Percentiles rank a stretch among this genome's conserved stretches.
phyloP scores from a whole-genome alignment of 495 filamentous ascomycete genomes.

The Penicillium canescens region DNA sequence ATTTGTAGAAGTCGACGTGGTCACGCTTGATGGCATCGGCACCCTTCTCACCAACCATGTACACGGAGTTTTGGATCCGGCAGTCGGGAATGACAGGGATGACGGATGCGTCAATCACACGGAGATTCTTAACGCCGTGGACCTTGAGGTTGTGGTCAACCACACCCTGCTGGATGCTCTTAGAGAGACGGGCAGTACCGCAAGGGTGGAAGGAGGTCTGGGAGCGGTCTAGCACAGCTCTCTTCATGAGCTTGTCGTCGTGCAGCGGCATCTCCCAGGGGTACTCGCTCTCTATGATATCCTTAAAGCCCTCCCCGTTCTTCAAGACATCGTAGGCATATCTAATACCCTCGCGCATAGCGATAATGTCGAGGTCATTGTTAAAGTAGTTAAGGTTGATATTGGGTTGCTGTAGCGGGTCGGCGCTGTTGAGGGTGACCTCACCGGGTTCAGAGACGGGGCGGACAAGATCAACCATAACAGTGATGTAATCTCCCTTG shows the following conservation, averaged over 20 bases:
- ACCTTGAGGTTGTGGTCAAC: slow-evolving; percentile 55
- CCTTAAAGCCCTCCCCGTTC: slow-evolving; percentile 54
- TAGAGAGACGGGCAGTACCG: slow-evolving; percentile 51
- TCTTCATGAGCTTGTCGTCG: slow-evolving; percentile 54
- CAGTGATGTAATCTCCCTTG: slow-evolving; percentile 49
- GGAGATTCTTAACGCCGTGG: slow-evolving; percentile 50
- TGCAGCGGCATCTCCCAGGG: slow-evolving; percentile 58
- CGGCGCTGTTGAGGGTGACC: slow-evolving; percentile 51
- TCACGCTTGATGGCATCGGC: slow-evolving; percentile 11
- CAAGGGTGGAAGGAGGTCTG: slow-evolving; percentile 61
- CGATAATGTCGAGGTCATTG: slow-evolving; percentile 53
- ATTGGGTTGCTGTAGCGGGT: slow-evolving; percentile 51
- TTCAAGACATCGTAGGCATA: slow-evolving; percentile 54
- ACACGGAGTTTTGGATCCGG: slow-evolving; percentile 48
- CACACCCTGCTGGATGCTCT: slow-evolving; percentile 50
- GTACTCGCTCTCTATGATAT: slow-evolving; percentile 53
- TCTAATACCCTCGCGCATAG: slow-evolving; percentile 55
- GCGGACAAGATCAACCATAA: slow-evolving; percentile 59
- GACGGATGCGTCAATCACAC: slow-evolving; percentile 43
- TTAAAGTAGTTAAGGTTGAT: slow-evolving; percentile 61
- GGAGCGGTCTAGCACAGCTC: slow-evolving; percentile 51
- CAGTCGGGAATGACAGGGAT: slow-evolving; percentile 39
- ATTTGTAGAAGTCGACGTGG: neutral
- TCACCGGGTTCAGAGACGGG: slow-evolving; percentile 46
- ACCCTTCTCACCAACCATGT: slow-evolving; percentile 58